These are phyloP conservation scores for Cymbidium sinense DNA, from an alignment of 106 monocot genomes.

Conservation along the genomic window DNA sequence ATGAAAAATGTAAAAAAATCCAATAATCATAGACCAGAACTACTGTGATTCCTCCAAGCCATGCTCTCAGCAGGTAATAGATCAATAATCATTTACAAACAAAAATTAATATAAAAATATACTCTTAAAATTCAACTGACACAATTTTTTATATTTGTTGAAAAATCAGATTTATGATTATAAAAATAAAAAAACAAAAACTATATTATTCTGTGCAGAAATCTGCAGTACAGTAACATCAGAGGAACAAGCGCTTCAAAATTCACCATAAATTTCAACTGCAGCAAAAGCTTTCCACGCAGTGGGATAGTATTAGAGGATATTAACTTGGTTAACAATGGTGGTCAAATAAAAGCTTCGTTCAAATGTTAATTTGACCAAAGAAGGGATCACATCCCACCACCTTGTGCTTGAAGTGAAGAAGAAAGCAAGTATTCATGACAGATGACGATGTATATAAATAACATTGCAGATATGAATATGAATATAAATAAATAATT, in stretches of 20 bases:
- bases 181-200: background rate
- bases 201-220: constrained; percentile 14
- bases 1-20: constrained; percentile 65
- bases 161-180: background rate
- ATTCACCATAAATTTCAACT: constrained; percentile 43
- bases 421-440: too few species aligned
- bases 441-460: background rate
- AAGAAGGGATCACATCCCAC: constrained; percentile 24
- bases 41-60: constrained; percentile 64
- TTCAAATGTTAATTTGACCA: constrained; percentile 21
- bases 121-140: background rate
- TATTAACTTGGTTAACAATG: constrained; percentile 30
- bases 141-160: background rate
- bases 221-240: constrained; percentile 60
- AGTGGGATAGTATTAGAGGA: constrained; percentile 31
- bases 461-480: too few species aligned
- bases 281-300: constrained; percentile 50
- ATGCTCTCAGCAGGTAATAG: constrained; percentile 48
- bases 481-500: background rate
- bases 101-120: background rate
- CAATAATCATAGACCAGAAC: constrained; percentile 82
- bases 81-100: background rate
- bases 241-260: constrained; percentile 66
- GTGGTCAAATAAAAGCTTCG: constrained; percentile 21
- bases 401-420: constrained; percentile 27